Base-by-base conservation (phyloP, 1,139 yeast genomes). In the Taphrina communis region DNA sequence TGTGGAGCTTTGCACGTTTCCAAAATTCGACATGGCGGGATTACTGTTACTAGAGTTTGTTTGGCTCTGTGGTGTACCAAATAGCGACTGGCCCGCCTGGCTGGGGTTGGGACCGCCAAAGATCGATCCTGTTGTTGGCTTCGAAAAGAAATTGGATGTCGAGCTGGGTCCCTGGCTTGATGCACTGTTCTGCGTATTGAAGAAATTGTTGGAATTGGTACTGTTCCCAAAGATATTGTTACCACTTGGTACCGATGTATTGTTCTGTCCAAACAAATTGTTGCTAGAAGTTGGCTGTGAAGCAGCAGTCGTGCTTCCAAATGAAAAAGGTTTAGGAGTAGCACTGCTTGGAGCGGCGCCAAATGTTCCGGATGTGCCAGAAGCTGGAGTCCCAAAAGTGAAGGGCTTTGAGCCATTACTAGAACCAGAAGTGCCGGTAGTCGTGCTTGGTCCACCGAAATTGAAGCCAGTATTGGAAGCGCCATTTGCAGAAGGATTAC, bases 141-240 rank as follows among this genome's bases (percentile, higher is more conserved):
- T 53, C 14, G 42, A 17, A 21, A 53, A 53, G 17, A 53, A n/a
- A 36, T 53, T 53, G n/a, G 42, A n/a, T 6, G 42, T 38, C 11
- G 58, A 36, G 14, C 70, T 65, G 21, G 75, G 5, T 39, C 70
- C 55, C 36, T 63, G 63, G 21, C 70, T 62, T 35, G 71, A 72
- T 69, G 71, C 69, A 70, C 70, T 70, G 52, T 73, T 71, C 50
- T 65, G 72, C 66, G 61, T 21, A 11, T 51, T 55, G 25, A 62
- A 62, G 12, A 50, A n/a, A 51, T 19, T 50, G n/a, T 65, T 52
- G n/a, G 68, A 35, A 55, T 70, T 48, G 35, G 68, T 50, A 50
- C 71, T 61, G 42, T 46, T 65, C 31, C 75, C 76, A 62, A 74
- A 74, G 55, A 72, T 58, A 0, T 82, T 79, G 4, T 80, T 79